Base-by-base conservation (phyloP, 805 yeast genomes). In the Wickerhamomyces subpelliculosus region DNA sequence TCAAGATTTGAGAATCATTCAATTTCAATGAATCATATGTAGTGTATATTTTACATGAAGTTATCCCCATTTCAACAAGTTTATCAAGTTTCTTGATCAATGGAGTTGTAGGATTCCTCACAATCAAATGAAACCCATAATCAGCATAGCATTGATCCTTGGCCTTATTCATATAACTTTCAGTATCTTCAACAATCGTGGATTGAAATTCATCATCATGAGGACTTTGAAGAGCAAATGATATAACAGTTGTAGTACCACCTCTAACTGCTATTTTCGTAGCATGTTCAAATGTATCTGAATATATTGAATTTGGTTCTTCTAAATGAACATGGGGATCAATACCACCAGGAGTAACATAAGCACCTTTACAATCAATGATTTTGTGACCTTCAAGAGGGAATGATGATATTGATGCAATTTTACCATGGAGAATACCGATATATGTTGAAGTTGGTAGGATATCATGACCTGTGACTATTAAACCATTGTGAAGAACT, bases 261-360 rank as follows among this genome's bases (percentile, higher is more conserved):
- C 77, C 77, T 21, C 68, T 68, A 19, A 70, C 57, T 1, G 74
- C 73, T 39, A 68, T 60, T 47, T 64, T 57, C 0, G 75, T 59
- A 3, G 72, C 75, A 4, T 64, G 48, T 34, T 61, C 67, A 43
- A 69, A 68, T 16, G 61, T 63, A 43, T 70, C 77, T 29, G 71
- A 70, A 2, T 66, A 59, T 5, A 67, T 59, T 13, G 62, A 57
- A 27, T 61, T 55, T 6, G 63, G 64, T 46, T 71, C 73, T 29
- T 68, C 65, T 16, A 71, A 44, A 38, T 71, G 77, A 20, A 69
- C 73, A 47, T 71, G 76, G 1, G 72, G 60, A 46, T 72, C 77
- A 27, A 72, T 63, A 5, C 75, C 76, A 33, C 76, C 76, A 2
- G 77, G 77, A 2, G 73, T 70, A 22, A 72, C 62, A 39, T 49